Evolutionary conservation across 2,329 filamentous ascomycete genomes (phyloP), one percentile per base, ranked within the genome.

Genomic region (Nigrograna mackinnonii): DNA sequence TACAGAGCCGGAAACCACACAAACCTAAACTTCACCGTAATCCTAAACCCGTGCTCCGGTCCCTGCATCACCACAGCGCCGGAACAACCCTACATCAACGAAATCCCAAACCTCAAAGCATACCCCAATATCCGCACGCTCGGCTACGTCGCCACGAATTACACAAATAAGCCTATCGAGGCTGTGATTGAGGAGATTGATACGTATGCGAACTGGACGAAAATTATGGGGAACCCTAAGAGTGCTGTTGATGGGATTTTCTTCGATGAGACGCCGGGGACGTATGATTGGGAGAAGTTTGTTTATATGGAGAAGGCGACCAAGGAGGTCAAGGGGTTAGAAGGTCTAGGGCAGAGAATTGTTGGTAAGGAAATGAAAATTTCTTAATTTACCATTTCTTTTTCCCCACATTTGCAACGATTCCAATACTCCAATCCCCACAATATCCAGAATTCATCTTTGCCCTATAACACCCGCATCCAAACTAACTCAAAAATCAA

Each of bases 131-230:
- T 74, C 35, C 64, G 69, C 5, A 68, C 77, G 9, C 54, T 79
- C 17, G 73, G 71, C 1, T 78, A 77, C 52, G 76, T 80, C 48
- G 64, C 77, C 9, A 75, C 72, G 13, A 77, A 74, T 9, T 81
- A 79, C 49, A 66, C 65, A 3, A 61, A 52, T 32, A 56, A 56
- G 44, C 35, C 39, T 6, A 35, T 59, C 7, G 57, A 52, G 5
- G 36, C 37, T 7, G 47, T 55, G 2, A 22, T 54, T 12, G 35
- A 52, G 36, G 76, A 79, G 47, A 70, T 79, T 24, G 61, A 66
- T 31, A 67, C 60, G 5, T 79, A 78, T 44, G 65, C 67, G 9
- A 64, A 60, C 6, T 79, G 75, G 75, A 58, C 62, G 43, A 57
- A 51, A 36, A 21, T 49, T 9, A 35, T 54, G 46, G 59, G 58